Percentiles rank a stretch among this genome's conserved stretches.
Evolutionary conservation across 805 yeast species (phyloP).

Genomic region (Hanseniaspora lindneri): DNA sequence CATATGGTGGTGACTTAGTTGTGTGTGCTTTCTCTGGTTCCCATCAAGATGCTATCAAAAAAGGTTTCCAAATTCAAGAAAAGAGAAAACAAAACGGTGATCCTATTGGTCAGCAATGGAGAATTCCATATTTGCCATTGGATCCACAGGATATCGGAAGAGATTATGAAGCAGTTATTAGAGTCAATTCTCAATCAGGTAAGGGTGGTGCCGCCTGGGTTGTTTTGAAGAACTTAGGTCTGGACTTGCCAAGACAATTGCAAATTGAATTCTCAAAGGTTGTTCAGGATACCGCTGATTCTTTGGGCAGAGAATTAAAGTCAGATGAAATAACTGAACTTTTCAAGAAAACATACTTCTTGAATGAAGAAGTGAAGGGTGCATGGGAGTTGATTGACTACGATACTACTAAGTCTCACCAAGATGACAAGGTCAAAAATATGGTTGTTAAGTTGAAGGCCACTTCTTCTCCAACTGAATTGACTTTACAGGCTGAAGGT

Average conservation of each 20-base stretch:
- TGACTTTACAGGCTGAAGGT: slow-evolving; percentile 45
- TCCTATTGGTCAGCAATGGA: slow-evolving; percentile 36
- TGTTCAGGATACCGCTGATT: slow-evolving; percentile 56
- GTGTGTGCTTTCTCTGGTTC: slow-evolving; percentile 70
- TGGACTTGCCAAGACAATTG: slow-evolving; percentile 60
- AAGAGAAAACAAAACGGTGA: slow-evolving; percentile 40
- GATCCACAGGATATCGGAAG: slow-evolving; percentile 75
- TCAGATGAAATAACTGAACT: slow-evolving; percentile 50
- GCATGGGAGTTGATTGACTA: slow-evolving; percentile 33
- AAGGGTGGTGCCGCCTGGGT: slow-evolving; percentile 85
- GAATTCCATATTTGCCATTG: slow-evolving; percentile 63
- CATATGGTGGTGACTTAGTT: slow-evolving; percentile 68
- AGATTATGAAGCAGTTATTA: slow-evolving; percentile 68
- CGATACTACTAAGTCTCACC: slow-evolving; percentile 21
- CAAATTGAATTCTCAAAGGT: slow-evolving; percentile 56
- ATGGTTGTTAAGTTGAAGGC: slow-evolving; percentile 32
- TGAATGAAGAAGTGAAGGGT: slow-evolving; percentile 29
- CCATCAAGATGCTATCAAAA: slow-evolving; percentile 61
- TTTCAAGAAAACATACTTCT: slow-evolving; percentile 46
- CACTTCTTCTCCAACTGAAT: slow-evolving; percentile 22
- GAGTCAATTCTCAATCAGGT: slow-evolving; percentile 80
- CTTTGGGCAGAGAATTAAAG: slow-evolving; percentile 56
- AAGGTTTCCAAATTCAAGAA: slow-evolving; percentile 48
- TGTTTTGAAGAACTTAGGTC: slow-evolving; percentile 53
- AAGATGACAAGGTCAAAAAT: slow-evolving; percentile 30